Evolutionary conservation across 164 flowering plant species (phyloP), one percentile per base, ranked within the genome.

Genomic region (Magnolia changhungtana): DNA sequence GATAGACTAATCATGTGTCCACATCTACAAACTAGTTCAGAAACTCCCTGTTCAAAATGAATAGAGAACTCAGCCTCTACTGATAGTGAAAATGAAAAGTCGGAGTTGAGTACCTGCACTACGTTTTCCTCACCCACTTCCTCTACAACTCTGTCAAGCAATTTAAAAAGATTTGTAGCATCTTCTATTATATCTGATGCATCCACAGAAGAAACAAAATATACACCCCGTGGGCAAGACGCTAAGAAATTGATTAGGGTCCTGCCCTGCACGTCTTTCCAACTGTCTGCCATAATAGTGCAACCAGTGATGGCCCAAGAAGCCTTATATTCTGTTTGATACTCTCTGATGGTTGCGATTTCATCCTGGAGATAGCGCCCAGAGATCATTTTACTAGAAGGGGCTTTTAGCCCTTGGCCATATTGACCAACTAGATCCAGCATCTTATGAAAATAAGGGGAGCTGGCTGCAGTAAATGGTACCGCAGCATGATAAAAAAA

Each of bases 41-140:
- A 37, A 37, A 0, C 7, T 37, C 45, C 45, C 45, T 37, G 45
- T 37, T 37, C 45, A 37, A 37, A 37, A 37, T 5, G 45, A 37
- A 37, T 37, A 37, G 45, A 37, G 45, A 37, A 37, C 45, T 3
- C 45, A 37, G 45, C 45, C 45, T 10, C 61, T 16, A 55, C 18
- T 55, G 18, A 55, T 13, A 76, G 63, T 23, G 59, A 63, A 75
- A 76, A 77, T 58, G 50, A 4, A 76, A 71, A 11, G 29, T 24
- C 18, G n/a, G 14, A 74, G 37, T 50, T 50, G 20, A 68, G 2
- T 81, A 89, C 95, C 91, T 93, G 97, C 61, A 93, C 91, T 5
- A 93, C 89, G 83, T 91, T 87, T 80, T 93, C 93, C 86, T 89
- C 93, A 51, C 93, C 93, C 67, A 90, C 86, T 37, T 91, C 92